Percentiles rank a stretch among this genome's conserved stretches.
Evolutionary conservation across 495 filamentous ascomycete species (phyloP).

Genomic region (Neurospora pannonica): DNA sequence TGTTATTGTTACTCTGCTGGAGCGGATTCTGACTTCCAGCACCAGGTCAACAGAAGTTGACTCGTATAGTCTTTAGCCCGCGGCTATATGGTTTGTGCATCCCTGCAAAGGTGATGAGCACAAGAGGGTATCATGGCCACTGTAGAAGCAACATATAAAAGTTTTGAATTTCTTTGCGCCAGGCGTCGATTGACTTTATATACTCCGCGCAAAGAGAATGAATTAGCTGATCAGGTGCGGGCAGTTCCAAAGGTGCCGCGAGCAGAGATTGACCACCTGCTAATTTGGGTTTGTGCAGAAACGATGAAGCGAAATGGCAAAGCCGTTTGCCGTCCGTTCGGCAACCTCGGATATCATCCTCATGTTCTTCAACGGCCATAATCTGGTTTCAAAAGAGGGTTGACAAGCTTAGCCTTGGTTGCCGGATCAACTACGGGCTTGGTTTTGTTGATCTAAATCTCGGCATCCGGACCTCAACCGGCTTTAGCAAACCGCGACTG

Average conservation of each 20-base stretch:
- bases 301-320: neutral
- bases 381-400: neutral
- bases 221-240: neutral
- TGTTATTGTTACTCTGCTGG: neutral
- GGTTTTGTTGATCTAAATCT: neutral
- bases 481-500: neutral
- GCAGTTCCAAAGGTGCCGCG: neutral
- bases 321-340: neutral
- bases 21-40: neutral
- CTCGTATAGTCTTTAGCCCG: neutral
- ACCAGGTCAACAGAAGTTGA: neutral
- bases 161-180: neutral
- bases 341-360: neutral
- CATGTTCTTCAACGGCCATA: neutral
- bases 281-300: neutral
- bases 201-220: neutral
- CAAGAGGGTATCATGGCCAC: neutral
- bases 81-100: neutral
- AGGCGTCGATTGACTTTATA: neutral
- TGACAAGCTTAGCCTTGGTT: neutral
- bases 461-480: neutral
- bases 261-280: neutral
- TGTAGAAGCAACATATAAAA: neutral
- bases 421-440: neutral
- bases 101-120: neutral